A percentile compares a stretch with the other conserved stretches of the same genome.
Evolutionary conservation across 257 asterid species (phyloP).

Genomic region (Rhazya stricta): DNA sequence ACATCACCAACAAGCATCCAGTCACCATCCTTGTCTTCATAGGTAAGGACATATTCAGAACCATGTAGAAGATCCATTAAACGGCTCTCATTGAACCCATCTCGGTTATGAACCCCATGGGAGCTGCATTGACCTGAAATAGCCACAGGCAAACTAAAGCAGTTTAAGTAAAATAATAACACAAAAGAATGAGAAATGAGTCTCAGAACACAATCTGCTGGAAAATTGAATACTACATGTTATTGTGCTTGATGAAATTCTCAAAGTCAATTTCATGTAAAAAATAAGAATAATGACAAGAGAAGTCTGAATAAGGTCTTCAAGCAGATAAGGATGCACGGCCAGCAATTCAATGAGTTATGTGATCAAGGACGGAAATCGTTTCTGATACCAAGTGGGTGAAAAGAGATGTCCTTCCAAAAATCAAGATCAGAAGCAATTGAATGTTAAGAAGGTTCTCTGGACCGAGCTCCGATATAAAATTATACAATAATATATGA

Average conservation of each 20-base stretch:
- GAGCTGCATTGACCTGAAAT: slow-evolving; percentile 31
- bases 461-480: neutral
- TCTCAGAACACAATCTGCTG: neutral
- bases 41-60: slow-evolving; percentile 78
- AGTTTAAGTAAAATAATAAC: neutral
- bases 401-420: neutral
- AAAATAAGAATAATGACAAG: neutral
- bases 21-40: slow-evolving; percentile 92
- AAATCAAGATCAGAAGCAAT: neutral
- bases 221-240: neutral
- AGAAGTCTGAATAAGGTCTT: neutral
- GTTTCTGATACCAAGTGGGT: neutral
- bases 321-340: neutral
- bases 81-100: slow-evolving; percentile 53
- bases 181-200: neutral
- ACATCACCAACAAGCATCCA: slow-evolving; percentile 99
- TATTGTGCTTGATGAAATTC: neutral
- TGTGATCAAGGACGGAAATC: neutral
- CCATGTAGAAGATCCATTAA: slow-evolving; percentile 70
- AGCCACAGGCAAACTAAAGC: neutral
- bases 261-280: neutral
- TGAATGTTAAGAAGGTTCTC: neutral
- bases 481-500: neutral
- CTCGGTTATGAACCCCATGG: slow-evolving; percentile 26
- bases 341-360: neutral